A percentile compares a stretch with the other conserved stretches of the same genome.
Conservation (phyloP, 148 eudicot genomes). For the Camellia lanceoleosa region DNA sequence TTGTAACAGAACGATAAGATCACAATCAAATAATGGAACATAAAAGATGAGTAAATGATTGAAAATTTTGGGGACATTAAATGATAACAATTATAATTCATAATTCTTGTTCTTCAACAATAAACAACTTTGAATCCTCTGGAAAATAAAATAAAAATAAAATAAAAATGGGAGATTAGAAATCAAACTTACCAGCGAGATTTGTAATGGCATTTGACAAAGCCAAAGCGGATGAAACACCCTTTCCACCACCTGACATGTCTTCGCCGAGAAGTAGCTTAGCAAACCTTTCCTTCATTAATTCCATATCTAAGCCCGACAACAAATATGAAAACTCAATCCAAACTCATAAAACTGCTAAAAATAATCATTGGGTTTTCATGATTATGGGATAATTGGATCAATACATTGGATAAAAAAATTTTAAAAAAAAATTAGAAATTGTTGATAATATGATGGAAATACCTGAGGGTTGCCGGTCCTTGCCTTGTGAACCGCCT, state of each 20-base stretch:
- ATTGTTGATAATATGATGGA: not conserved
- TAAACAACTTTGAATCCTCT: too few relatives aligned
- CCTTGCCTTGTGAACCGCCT: constrained; percentile 4
- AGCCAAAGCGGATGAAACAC: not conserved
- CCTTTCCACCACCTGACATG: not conserved
- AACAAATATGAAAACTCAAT: constrained; percentile 2
- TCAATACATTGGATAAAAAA: not conserved
- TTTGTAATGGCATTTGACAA: not conserved
- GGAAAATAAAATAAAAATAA: not conserved
- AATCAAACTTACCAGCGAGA: not conserved
- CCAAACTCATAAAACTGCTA: not conserved
- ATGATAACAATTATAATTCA: too few relatives aligned
- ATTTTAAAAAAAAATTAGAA: not conserved
- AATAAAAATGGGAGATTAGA: not conserved
- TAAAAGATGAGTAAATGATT: too few relatives aligned
- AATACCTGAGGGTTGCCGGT: constrained; percentile 19
- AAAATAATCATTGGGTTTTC: not conserved
- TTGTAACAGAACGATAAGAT: not conserved
- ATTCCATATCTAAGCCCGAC: constrained; percentile 24
- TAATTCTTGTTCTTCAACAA: too few relatives aligned
- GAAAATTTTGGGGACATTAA: too few relatives aligned
- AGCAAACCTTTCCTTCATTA: not conserved
- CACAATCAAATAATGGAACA: not conserved
- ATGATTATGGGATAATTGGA: not conserved
- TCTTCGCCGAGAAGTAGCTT: not conserved